Evolutionary conservation across 73 alveolate genomes (phyloP).

Genomic region (Paramecium tetraurelia): DNA sequence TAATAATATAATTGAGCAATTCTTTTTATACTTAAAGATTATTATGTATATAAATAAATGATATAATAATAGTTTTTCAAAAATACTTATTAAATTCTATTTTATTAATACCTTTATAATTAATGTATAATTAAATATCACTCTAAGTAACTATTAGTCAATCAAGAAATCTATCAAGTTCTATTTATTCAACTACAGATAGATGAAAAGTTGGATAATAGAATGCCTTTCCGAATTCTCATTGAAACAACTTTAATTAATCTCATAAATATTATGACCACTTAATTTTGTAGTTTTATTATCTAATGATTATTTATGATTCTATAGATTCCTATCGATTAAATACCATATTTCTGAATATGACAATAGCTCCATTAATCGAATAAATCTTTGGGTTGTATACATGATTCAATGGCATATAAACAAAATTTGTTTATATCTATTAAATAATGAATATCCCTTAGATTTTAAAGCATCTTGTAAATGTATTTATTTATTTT

Average conservation of each 20-base stretch:
- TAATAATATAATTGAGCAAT: too few relatives aligned
- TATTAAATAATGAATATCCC: neutral
- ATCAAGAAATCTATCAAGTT: neutral
- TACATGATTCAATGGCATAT: neutral
- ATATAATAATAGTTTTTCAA: too few relatives aligned
- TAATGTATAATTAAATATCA: neutral
- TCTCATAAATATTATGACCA: neutral
- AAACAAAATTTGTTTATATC: neutral
- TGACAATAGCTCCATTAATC: neutral
- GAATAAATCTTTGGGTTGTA: neutral
- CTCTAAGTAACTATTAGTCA: neutral
- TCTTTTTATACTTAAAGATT: too few relatives aligned
- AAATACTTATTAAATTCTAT: too few relatives aligned
- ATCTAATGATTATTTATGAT: neutral
- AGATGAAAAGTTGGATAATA: neutral
- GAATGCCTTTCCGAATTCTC: neutral
- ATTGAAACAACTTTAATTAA: neutral
- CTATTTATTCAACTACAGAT: neutral
- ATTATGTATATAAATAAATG: too few relatives aligned
- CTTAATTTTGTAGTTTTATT: neutral
- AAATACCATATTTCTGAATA: too few relatives aligned
- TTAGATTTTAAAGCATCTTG: neutral
- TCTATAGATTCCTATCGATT: too few relatives aligned
- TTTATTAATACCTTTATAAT: too few relatives aligned
- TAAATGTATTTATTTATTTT: neutral